These are phyloP conservation scores for Alternaria ventricosa DNA, from an alignment of 2,329 filamentous ascomycete species.

Conservation along the genomic window DNA sequence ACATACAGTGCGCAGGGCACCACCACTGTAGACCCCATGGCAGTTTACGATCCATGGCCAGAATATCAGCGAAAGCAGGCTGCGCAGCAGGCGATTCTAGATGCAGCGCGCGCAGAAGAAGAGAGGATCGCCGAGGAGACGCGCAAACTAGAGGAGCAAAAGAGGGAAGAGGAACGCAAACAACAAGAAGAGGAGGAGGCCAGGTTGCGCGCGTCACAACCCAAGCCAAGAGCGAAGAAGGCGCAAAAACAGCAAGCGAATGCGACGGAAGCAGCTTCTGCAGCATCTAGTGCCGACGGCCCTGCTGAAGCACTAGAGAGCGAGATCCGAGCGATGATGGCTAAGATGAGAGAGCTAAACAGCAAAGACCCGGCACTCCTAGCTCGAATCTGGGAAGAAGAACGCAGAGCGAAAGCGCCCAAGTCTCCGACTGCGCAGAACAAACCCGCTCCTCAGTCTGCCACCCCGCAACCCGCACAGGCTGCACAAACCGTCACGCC, in stretches of 20 bases:
- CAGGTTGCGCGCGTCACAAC: constrained; percentile 25
- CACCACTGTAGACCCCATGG: constrained; percentile 60
- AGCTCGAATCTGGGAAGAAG: constrained; percentile 63
- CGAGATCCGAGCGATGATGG: constrained; percentile 62
- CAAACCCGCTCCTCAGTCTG: constrained; percentile 30
- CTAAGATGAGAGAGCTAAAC: constrained; percentile 65
- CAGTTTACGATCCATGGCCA: constrained; percentile 62
- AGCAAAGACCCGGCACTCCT: constrained; percentile 62
- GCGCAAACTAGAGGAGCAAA: constrained; percentile 36
- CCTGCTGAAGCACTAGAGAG: constrained; percentile 52
- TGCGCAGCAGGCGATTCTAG: constrained; percentile 43
- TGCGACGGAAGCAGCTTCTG: constrained; percentile 8
- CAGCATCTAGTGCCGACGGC: neutral
- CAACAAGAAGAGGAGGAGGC: constrained; percentile 29
- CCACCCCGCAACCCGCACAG: constrained; percentile 14
- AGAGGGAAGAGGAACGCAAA: constrained; percentile 31
- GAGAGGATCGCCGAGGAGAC: constrained; percentile 36
- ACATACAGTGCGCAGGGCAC: constrained; percentile 36
- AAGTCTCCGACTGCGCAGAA: constrained; percentile 33
- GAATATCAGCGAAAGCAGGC: constrained; percentile 54
- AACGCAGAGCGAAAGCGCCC: constrained; percentile 50
- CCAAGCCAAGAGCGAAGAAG: constrained; percentile 28
- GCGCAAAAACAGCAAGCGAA: constrained; percentile 32
- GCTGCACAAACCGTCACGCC: constrained; percentile 15
- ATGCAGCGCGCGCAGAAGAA: constrained; percentile 45